phyloP scores from a whole-genome alignment of 78 protist genomes.

The Dictyostelium intermedium region DNA sequence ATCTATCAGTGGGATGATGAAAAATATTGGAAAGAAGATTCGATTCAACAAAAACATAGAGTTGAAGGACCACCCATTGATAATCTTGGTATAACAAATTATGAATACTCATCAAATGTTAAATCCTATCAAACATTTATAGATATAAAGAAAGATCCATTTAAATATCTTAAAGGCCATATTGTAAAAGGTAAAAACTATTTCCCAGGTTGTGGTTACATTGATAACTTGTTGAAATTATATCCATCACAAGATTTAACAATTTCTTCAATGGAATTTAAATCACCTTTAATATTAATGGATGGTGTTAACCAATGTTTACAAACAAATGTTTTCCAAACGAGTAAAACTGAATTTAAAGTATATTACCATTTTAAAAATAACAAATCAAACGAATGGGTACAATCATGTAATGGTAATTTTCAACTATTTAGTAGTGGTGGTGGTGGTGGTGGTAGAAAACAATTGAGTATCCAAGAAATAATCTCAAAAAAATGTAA shows the following conservation, averaged over 20 bases:
- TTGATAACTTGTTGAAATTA: background rate
- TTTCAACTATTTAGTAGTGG: background rate
- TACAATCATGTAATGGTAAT: background rate
- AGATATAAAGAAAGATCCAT: background rate
- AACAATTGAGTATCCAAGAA: background rate
- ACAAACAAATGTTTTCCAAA: background rate
- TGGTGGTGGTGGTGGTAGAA: too few relatives aligned
- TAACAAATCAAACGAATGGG: background rate
- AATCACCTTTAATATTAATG: background rate
- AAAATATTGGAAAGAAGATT: background rate
- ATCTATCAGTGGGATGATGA: conserved; percentile 49
- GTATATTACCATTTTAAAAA: background rate
- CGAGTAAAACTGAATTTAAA: background rate
- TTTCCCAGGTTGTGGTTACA: conserved; percentile 45
- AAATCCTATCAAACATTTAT: conserved; percentile 6
- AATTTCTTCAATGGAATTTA: background rate
- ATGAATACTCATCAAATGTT: background rate
- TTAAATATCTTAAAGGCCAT: conserved; percentile 24
- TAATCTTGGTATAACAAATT: background rate
- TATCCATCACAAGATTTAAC: background rate
- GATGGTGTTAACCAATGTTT: background rate
- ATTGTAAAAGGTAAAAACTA: background rate
- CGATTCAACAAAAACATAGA: background rate
- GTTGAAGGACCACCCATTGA: conserved; percentile 5
- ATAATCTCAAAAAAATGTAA: background rate